Evolutionary conservation across 2,329 filamentous ascomycete species (phyloP), one percentile per base, ranked within the genome.

Genomic region (Colletotrichum paranaense): DNA sequence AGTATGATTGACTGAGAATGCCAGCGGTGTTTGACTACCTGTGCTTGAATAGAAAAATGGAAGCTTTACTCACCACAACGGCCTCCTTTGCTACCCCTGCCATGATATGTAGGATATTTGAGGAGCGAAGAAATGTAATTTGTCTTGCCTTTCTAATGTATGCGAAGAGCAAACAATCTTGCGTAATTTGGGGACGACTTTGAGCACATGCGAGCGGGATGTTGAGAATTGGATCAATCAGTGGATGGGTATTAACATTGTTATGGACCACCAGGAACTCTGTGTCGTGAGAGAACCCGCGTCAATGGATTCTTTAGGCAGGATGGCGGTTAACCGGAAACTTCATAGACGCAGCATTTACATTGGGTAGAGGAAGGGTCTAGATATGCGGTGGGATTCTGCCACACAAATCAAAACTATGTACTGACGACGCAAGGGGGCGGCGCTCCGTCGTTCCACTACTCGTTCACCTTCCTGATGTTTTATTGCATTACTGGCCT

Each of bases 81-180:
- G 73, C 73, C 35, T 69, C 62, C 52, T 74, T 73, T 16, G 73
- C 62, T 42, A 68, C 73, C n/a, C 57, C 65, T 52, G 19, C n/a
- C 73, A 74, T 74, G n/a, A 24, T 52, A 57, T 9, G 30, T 30
- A 30, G 11, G 14, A 22, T 30, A 28, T 5, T 9, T 62, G 55
- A 8, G 28, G 30, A 28, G 16, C 32, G 26, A 66, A 22, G 16
- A 35, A 66, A 49, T 58, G 57, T 63, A n/a, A 5, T 35, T 56
- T 3, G 32, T 46, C 22, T 30, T 28, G 14, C 19, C 42, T 49
- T 7, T 49, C 19, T 49, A 19, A 49, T 8, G 7, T 9, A n/a
- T 8, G 16, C 8, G 16, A 49, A 19, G 19, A 49, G 19, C 42
- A 49, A 22, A 49, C 42, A 49, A 49, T 49, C 42, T 49, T 22